These are phyloP conservation scores for Eremothecium gossypii DNA, from an alignment of 1,139 yeast genomes.

Conservation along the genomic window DNA sequence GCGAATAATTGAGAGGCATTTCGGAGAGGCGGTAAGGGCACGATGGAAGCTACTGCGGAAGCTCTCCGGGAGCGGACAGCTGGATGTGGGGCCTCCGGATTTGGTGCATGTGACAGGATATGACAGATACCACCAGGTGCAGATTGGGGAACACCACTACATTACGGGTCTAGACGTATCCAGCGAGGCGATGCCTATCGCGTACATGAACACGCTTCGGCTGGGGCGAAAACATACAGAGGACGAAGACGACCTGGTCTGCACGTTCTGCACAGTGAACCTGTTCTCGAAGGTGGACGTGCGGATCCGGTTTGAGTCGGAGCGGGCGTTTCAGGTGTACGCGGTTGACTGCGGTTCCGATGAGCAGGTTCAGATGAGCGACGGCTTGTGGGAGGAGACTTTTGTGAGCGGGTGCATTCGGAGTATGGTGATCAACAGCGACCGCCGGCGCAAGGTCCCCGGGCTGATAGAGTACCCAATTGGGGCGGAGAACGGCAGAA, in stretches of 20 bases:
- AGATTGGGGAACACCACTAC: conserved; percentile 36
- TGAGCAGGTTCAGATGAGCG: conserved; percentile 25
- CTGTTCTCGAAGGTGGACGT: conserved; percentile 62
- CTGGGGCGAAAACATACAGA: conserved; percentile 30
- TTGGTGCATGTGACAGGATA: conserved; percentile 57
- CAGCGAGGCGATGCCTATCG: conserved; percentile 51
- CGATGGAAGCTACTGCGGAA: conserved; percentile 17
- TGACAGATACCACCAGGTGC: conserved; percentile 33
- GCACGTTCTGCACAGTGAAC: conserved; percentile 55
- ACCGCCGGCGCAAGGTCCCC: conserved; percentile 52
- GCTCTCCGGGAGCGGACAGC: conserved; percentile 13
- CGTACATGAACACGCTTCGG: conserved; percentile 67
- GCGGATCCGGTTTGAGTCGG: conserved; percentile 57
- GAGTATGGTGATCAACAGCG: conserved; percentile 60
- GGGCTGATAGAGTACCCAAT: conserved; percentile 38
- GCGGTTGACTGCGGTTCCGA: conserved; percentile 32
- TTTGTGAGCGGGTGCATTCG: conserved; percentile 69
- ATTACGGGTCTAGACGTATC: conserved; percentile 57
- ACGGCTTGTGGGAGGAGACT: conserved; percentile 65
- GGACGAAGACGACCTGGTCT: conserved; percentile 31
- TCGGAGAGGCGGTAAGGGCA: conserved; percentile 24
- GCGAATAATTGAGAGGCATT: conserved; percentile 20
- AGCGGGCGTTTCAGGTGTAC: conserved; percentile 35
- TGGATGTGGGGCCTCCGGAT: conserved; percentile 77
- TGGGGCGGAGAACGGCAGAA: conserved; percentile 33